Conservation (phyloP, 352 stramenopile species). For the Phytophthora cryptogea region DNA sequence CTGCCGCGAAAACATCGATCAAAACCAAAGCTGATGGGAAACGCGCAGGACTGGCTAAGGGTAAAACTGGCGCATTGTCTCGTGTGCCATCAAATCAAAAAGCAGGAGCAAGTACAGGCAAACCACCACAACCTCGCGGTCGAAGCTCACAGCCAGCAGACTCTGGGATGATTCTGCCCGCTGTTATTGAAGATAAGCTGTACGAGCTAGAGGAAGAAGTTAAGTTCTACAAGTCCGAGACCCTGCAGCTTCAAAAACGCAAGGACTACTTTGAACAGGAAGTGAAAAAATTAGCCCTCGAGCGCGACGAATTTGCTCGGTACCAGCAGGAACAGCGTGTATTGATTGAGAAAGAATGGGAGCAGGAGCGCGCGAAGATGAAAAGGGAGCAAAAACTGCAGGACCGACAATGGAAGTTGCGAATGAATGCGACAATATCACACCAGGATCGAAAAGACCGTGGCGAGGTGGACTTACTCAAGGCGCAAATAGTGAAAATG, state of each 20-base stretch:
- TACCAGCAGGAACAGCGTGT: constrained; percentile 59
- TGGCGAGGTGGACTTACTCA: constrained; percentile 74
- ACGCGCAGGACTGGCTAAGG: constrained; percentile 1
- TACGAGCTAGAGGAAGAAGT: constrained; percentile 83
- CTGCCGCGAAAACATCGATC: constrained; percentile 3
- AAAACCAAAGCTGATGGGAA: constrained; percentile 12
- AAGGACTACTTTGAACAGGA: constrained; percentile 73
- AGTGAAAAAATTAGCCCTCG: constrained; percentile 52
- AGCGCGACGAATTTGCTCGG: constrained; percentile 52
- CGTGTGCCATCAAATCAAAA: constrained; percentile 12
- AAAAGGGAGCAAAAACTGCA: constrained; percentile 70
- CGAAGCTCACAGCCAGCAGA: constrained; percentile 8
- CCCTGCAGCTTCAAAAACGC: constrained; percentile 73
- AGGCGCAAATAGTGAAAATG: constrained; percentile 84
- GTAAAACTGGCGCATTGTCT: constrained; percentile 10
- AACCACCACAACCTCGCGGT: constrained; percentile 10
- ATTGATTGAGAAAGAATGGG: constrained; percentile 73
- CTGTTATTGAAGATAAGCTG: constrained; percentile 83
- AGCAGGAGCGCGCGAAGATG: constrained; percentile 72
- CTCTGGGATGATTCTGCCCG: constrained; percentile 44
- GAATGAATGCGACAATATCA: constrained; percentile 58
- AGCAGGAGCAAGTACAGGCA: constrained; percentile 6
- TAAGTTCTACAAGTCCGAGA: constrained; percentile 87
- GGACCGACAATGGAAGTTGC: constrained; percentile 76
- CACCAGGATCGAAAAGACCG: constrained; percentile 63